A percentile compares a stretch with the other conserved stretches of the same genome.
phyloP scores from a whole-genome alignment of 768 basidiomycete species.

The Botryobasidium botryosum region DNA sequence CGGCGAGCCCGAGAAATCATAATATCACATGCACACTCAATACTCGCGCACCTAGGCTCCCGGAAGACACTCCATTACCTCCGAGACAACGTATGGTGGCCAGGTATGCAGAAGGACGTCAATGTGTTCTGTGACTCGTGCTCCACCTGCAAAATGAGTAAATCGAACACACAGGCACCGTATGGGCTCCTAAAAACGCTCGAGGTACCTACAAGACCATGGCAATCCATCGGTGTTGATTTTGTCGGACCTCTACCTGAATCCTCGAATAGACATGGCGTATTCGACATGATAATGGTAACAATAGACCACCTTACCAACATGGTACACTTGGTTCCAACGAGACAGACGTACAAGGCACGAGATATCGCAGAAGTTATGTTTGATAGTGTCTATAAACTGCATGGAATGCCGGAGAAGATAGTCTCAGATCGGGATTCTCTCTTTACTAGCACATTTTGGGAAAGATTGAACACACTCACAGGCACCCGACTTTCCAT shows the following conservation, averaged over 20 bases:
- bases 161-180: background rate
- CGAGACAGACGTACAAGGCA: constrained; percentile 13
- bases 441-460: no score
- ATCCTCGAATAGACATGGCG: constrained; percentile 11
- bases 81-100: constrained; percentile 3
- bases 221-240: constrained; percentile 4
- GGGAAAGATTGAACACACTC: constrained; percentile 10
- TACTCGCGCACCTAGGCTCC: constrained; percentile 2
- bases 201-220: background rate
- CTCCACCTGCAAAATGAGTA: background rate
- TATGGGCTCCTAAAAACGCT: constrained; percentile 4
- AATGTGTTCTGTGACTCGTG: background rate
- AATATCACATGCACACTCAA: background rate
- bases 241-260: constrained; percentile 6
- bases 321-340: constrained; percentile 17
- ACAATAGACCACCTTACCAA: constrained; percentile 17
- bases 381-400: constrained; percentile 10
- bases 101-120: background rate
- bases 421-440: no score
- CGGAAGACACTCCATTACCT: constrained; percentile 1
- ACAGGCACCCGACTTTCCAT: constrained; percentile 14
- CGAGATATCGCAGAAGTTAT: constrained; percentile 14
- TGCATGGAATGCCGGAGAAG: constrained; percentile 14
- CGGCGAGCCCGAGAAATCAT: background rate
- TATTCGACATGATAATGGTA: constrained; percentile 18